Conservation (phyloP, 176 grass and related monocot species). For the Oryza meyeriana region DNA sequence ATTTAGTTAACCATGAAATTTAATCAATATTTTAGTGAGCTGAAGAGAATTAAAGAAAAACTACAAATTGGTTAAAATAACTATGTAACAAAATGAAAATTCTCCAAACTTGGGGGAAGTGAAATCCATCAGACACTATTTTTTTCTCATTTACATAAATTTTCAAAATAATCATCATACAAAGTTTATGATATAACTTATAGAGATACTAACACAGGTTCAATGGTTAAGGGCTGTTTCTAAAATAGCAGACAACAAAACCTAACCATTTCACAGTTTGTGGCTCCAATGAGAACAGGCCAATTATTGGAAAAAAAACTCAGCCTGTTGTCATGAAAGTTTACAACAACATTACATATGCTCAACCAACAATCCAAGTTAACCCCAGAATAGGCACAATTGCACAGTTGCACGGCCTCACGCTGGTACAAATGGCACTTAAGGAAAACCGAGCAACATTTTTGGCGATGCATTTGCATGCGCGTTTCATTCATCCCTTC, state of each 20-base stretch:
- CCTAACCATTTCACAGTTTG: not conserved
- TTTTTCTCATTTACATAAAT: not conserved
- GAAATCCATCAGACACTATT: not conserved
- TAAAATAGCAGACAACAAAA: not conserved
- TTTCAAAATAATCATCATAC: not conserved
- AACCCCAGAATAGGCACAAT: not conserved
- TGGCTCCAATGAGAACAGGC: not conserved
- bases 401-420: not conserved
- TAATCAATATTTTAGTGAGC: slow-evolving; percentile 1
- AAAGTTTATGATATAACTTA: not conserved
- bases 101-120: not conserved
- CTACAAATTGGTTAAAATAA: not conserved
- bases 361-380: not conserved
- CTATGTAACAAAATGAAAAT: not conserved
- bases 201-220: not conserved
- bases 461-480: not conserved
- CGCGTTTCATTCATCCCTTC: not conserved
- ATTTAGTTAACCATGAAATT: slow-evolving; percentile 15
- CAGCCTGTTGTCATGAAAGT: not conserved
- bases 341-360: not conserved
- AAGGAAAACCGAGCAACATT: not conserved
- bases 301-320: not conserved
- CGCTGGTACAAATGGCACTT: not conserved
- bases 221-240: not conserved
- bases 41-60: not conserved